Conservation (phyloP, 179 eudicot genomes). For the Silene coronaria region DNA sequence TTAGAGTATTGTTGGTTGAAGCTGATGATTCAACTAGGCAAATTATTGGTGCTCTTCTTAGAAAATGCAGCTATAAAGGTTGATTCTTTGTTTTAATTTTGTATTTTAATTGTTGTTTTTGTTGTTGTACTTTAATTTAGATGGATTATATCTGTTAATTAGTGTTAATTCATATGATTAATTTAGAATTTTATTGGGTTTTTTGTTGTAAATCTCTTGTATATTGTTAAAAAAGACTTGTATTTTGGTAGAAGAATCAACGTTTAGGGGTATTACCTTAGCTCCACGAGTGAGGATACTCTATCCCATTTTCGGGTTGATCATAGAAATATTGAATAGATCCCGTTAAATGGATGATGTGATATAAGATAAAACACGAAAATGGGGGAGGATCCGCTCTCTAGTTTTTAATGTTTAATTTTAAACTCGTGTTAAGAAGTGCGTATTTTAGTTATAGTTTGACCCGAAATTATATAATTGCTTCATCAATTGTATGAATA, state of each 20-base stretch:
- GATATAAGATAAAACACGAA: no score
- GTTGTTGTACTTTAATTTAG: not conserved
- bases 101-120: not conserved
- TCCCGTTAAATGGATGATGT: no score
- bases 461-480: not conserved
- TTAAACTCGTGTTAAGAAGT: no score
- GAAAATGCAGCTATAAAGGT: constrained; percentile 95
- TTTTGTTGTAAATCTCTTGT: not conserved
- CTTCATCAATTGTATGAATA: not conserved
- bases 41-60: constrained; percentile 77
- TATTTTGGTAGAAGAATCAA: not conserved
- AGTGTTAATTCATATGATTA: not conserved
- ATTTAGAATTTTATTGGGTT: constrained; percentile 5
- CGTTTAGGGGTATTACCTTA: no score
- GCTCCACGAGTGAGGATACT: no score
- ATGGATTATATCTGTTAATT: not conserved
- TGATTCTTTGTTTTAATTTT: not conserved
- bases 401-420: no score
- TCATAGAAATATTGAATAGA: no score
- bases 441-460: no score
- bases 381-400: no score
- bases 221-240: not conserved
- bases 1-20: constrained; percentile 79
- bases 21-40: constrained; percentile 91
- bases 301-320: no score